Evolutionary conservation across 2,329 filamentous ascomycete genomes (phyloP).

Genomic region (Didymella arachidicola): DNA sequence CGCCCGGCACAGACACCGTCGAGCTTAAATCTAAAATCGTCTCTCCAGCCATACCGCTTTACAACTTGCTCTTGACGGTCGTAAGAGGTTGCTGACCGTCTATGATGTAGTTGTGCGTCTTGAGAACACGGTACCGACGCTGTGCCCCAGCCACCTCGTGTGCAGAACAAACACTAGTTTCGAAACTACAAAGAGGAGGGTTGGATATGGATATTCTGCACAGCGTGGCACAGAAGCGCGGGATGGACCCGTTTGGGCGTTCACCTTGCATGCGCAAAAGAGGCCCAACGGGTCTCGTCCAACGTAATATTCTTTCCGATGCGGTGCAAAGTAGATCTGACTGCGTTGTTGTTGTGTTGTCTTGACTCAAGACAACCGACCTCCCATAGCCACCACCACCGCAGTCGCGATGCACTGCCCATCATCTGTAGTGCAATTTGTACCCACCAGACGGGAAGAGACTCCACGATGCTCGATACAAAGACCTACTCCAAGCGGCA

Average conservation of each 20-base stretch:
- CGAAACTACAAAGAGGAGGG: neutral
- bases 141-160: conserved; percentile 16
- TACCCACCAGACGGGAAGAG: conserved; percentile 12
- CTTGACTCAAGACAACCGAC: conserved; percentile 3
- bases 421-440: neutral
- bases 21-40: conserved; percentile 28
- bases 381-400: conserved; percentile 14
- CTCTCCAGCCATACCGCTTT: conserved; percentile 17
- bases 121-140: conserved; percentile 11
- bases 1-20: conserved; percentile 29
- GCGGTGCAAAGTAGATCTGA: conserved; percentile 19
- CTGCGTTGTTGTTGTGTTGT: conserved; percentile 17
- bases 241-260: conserved; percentile 35
- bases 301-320: conserved; percentile 18
- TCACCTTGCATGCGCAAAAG: conserved; percentile 13
- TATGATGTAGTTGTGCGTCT: conserved; percentile 28
- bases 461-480: conserved; percentile 20
- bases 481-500: conserved; percentile 24
- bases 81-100: conserved; percentile 12
- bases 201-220: conserved; percentile 4
- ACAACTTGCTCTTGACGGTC: neutral
- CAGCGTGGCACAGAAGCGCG: conserved; percentile 25
- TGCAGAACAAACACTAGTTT: conserved; percentile 16
- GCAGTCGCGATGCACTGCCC: conserved; percentile 5
- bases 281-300: conserved; percentile 14